phyloP scores from a whole-genome alignment of 1,284 basidiomycete genomes.

The Sanghuangporus weigelae region DNA sequence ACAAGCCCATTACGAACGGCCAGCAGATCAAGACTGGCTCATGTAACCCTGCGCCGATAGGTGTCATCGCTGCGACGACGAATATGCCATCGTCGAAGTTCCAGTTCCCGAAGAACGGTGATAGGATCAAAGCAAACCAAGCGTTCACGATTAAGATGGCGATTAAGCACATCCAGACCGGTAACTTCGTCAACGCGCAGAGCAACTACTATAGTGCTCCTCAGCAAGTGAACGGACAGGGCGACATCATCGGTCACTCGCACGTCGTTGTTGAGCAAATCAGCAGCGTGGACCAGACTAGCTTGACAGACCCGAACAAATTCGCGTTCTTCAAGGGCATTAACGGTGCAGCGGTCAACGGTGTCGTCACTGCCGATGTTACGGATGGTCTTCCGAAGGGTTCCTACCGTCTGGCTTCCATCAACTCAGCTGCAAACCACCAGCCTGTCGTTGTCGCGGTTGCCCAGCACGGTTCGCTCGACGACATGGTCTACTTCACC shows the following conservation, averaged over 20 bases:
- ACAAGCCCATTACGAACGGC: conserved; percentile 38
- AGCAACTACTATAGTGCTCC: conserved; percentile 55
- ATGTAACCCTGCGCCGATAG: conserved; percentile 39
- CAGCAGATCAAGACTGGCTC: conserved; percentile 38
- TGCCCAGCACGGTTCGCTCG: conserved; percentile 56
- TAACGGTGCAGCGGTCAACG: conserved; percentile 40
- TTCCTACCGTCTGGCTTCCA: conserved; percentile 48
- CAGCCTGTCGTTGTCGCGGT: conserved; percentile 50
- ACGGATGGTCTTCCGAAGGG: conserved; percentile 54
- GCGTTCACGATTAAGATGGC: conserved; percentile 48
- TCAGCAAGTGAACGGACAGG: conserved; percentile 49
- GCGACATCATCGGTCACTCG: conserved; percentile 53
- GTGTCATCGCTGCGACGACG: conserved; percentile 36
- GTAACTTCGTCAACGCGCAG: conserved; percentile 50
- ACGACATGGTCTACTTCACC: conserved; percentile 59
- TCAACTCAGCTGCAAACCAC: conserved; percentile 54
- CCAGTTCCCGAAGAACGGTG: conserved; percentile 38
- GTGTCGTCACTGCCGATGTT: conserved; percentile 49
- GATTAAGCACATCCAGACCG: conserved; percentile 44
- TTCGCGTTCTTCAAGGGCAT: conserved; percentile 73
- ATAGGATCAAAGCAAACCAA: conserved; percentile 35
- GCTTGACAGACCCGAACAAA: conserved; percentile 47
- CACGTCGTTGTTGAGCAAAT: conserved; percentile 64
- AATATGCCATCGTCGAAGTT: conserved; percentile 52
- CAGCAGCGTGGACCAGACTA: conserved; percentile 44